Base-by-base conservation (phyloP, 73 alveolate genomes). In the Chromera velia region DNA sequence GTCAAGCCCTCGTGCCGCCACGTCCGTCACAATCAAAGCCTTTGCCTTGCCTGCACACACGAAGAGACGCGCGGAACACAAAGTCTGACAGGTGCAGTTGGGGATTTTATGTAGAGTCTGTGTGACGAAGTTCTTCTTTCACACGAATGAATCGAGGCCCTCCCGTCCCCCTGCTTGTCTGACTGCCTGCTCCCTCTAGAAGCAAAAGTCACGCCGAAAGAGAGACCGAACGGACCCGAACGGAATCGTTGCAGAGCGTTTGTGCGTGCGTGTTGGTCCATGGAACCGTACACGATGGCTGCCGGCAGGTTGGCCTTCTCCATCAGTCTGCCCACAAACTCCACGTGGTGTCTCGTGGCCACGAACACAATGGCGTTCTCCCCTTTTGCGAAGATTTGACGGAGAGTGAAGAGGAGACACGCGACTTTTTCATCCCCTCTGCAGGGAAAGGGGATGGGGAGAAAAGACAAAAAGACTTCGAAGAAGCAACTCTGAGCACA, bases 1-100 rank as follows among this genome's bases (percentile, higher is more conserved):
- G 83, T 94, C 98, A n/a, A 94, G 86, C 48, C 98, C 98, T 62
- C 98, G 90, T 6, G 98, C 97, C 1, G 98, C 98, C 22, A 94
- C 92, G 78, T 94, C 98, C 1, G 98, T 94, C 48, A 93, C 97
- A 18, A 94, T 92, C 86, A 94, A 78, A 73, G 91, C 70, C 67
- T 79, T 81, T 66, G 80, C 92, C 82, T 91, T 90, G 76, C 89
- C 90, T 70, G n/a, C n/a, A n/a, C n/a, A n/a, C n/a, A n/a, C n/a
- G n/a, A n/a, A n/a, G n/a, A n/a, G n/a, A n/a, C n/a, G n/a, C n/a
- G n/a, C n/a, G n/a, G n/a, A n/a, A n/a, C n/a, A n/a, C n/a, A n/a
- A n/a, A n/a, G n/a, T n/a, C n/a, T n/a, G n/a, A n/a, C n/a, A n/a
- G n/a, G n/a, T n/a, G n/a, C n/a, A n/a, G n/a, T n/a, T n/a, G n/a